phyloP scores from a whole-genome alignment of 176 grass and related monocot genomes.

The Oryza meridionalis region DNA sequence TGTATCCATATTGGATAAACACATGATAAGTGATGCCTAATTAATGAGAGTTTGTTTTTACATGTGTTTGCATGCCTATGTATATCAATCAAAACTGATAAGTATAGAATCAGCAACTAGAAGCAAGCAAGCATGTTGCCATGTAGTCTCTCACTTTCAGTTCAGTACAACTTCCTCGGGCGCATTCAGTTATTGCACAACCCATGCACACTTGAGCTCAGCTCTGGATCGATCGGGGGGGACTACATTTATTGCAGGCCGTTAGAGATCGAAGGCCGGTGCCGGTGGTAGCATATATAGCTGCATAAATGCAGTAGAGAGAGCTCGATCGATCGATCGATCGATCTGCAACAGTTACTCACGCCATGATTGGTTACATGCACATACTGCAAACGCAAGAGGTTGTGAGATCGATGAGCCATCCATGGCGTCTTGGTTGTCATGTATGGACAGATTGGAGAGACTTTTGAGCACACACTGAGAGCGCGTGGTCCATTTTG shows the following conservation, averaged over 20 bases:
- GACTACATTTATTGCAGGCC: conserved; percentile 28
- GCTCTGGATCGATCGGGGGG: neutral
- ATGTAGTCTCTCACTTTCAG: neutral
- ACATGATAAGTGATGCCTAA: no score
- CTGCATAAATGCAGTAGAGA: conserved; percentile 41
- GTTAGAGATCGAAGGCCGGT: conserved; percentile 34
- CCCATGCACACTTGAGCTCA: neutral
- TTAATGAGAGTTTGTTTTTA: neutral
- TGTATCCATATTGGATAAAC: no score
- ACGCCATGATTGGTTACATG: conserved; percentile 26
- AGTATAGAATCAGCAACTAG: neutral
- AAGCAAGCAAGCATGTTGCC: no score
- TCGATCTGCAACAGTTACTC: neutral
- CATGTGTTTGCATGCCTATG: neutral
- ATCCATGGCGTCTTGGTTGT: conserved; percentile 12
- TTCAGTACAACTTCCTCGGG: neutral
- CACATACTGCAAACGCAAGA: neutral
- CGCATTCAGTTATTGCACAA: conserved; percentile 17
- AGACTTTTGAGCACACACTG: conserved; percentile 25
- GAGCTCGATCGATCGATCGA: neutral
- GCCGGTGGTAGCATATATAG: conserved; percentile 8
- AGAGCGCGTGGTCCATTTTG: conserved; percentile 14
- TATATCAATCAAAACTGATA: neutral
- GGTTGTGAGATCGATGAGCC: neutral
- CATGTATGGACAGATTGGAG: conserved; percentile 32